Evolutionary conservation across 2,329 filamentous ascomycete genomes (phyloP).

Genomic region (Ophiosphaerella korrae): DNA sequence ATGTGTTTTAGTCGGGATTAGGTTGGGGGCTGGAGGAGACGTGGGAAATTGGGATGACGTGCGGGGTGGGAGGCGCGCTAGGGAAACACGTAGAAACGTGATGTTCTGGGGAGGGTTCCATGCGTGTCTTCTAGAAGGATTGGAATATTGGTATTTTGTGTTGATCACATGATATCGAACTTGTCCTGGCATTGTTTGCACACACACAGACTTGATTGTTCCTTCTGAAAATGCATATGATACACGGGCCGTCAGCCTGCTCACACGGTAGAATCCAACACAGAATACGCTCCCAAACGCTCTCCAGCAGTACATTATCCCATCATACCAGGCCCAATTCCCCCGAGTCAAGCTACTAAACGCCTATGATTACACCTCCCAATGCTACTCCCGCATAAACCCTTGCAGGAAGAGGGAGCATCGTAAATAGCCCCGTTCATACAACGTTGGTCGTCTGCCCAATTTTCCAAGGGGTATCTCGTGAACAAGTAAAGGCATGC

Average conservation of each 20-base stretch:
- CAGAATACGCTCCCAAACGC: constrained; percentile 10
- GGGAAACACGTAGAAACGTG: constrained; percentile 31
- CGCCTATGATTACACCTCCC: constrained; percentile 34
- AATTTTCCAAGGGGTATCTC: constrained; percentile 44
- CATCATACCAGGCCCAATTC: constrained; percentile 12
- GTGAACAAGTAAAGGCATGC: constrained; percentile 32
- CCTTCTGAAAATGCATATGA: constrained; percentile 20
- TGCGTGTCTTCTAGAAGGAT: neutral
- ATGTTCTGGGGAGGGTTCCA: neutral
- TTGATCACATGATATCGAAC: too few relatives aligned
- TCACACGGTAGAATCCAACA: constrained; percentile 21
- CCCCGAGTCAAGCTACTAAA: constrained; percentile 19
- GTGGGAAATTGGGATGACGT: constrained; percentile 13
- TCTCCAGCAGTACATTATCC: constrained; percentile 20
- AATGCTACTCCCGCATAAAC: constrained; percentile 32
- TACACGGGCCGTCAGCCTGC: constrained; percentile 23
- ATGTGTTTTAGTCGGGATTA: neutral
- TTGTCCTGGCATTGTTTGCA: neutral
- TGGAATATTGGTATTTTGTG: neutral
- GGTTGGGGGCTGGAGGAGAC: neutral
- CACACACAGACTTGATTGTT: constrained; percentile 14
- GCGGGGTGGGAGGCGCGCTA: constrained; percentile 24
- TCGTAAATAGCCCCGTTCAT: constrained; percentile 37
- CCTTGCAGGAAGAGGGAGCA: constrained; percentile 24
- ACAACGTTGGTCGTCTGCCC: constrained; percentile 33